Evolutionary conservation across 1,284 basidiomycete genomes (phyloP).

Genomic region (Stereum hirsutum): DNA sequence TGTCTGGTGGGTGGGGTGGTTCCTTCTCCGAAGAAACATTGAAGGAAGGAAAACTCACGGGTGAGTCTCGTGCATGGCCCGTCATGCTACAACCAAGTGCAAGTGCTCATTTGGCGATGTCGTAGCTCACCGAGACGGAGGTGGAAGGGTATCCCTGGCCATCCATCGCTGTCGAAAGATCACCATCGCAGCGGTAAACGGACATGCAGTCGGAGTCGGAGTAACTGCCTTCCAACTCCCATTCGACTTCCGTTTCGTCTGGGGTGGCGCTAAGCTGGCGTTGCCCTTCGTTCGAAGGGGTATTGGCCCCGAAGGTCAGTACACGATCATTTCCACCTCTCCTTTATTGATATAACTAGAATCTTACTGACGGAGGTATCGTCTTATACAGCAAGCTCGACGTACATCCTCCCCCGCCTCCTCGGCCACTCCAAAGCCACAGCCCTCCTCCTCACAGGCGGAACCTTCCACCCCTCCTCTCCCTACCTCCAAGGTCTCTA

Average conservation of each 20-base stretch:
- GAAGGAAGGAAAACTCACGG: conserved; percentile 35
- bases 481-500: conserved; percentile 35
- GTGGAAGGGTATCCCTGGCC: conserved; percentile 35
- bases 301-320: conserved; percentile 40
- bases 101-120: too few species aligned
- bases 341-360: background rate
- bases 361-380: background rate
- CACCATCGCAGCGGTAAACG: conserved; percentile 47
- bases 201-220: conserved; percentile 48
- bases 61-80: too few species aligned
- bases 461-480: conserved; percentile 33
- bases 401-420: conserved; percentile 43
- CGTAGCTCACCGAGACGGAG: conserved; percentile 39
- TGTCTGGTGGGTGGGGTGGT: conserved; percentile 21
- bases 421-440: conserved; percentile 41
- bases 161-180: conserved; percentile 47
- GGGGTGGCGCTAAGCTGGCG: conserved; percentile 41
- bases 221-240: conserved; percentile 45
- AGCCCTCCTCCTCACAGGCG: conserved; percentile 40
- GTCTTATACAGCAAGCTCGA: conserved; percentile 34
- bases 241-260: conserved; percentile 46
- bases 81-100: too few species aligned
- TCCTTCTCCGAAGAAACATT: conserved; percentile 20
- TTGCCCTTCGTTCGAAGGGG: conserved; percentile 49
- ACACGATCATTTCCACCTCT: background rate